These are phyloP conservation scores for Pythium guiyangense DNA, from an alignment of 352 stramenopile genomes.

Conservation along the genomic window DNA sequence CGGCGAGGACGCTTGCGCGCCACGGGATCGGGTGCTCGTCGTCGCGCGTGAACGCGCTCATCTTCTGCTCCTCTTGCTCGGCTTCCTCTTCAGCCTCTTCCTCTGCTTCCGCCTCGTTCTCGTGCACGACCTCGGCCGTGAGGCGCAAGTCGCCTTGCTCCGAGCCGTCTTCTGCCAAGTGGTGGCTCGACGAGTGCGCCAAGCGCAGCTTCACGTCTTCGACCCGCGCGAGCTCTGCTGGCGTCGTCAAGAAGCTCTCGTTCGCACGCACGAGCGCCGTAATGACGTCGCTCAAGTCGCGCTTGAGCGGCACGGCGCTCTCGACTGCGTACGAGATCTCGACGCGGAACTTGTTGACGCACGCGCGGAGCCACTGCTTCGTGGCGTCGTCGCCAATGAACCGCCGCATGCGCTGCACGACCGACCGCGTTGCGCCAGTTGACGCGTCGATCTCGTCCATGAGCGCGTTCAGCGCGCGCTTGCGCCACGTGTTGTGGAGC, in stretches of 20 bases:
- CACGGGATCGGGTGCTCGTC: constrained; percentile 87
- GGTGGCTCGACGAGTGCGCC: constrained; percentile 42
- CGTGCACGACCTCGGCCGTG: constrained; percentile 86
- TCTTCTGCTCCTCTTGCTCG: constrained; percentile 90
- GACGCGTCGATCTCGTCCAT: constrained; percentile 58
- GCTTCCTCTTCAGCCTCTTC: constrained; percentile 87
- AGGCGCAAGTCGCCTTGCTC: constrained; percentile 73
- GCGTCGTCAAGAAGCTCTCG: constrained; percentile 51
- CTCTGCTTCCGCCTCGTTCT: constrained; percentile 86
- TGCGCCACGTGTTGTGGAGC: constrained; percentile 98
- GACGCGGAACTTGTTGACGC: constrained; percentile 70
- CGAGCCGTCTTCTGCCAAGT: constrained; percentile 38
- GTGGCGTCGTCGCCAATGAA: constrained; percentile 46
- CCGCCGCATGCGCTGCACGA: constrained; percentile 46
- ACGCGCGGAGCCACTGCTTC: constrained; percentile 58
- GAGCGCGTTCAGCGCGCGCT: constrained; percentile 90
- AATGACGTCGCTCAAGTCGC: constrained; percentile 68
- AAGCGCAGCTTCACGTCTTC: constrained; percentile 56
- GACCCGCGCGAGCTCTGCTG: constrained; percentile 44
- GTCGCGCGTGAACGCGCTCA: constrained; percentile 88
- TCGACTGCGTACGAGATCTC: constrained; percentile 81
- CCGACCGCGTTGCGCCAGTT: constrained; percentile 17
- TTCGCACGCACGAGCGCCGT: constrained; percentile 52
- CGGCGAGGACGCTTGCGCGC: constrained; percentile 41
- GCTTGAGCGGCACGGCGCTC: constrained; percentile 54